Evolutionary conservation across 495 filamentous ascomycete genomes (phyloP), one percentile per base, ranked within the genome.

Genomic region (Parathielavia hyrcaniae): DNA sequence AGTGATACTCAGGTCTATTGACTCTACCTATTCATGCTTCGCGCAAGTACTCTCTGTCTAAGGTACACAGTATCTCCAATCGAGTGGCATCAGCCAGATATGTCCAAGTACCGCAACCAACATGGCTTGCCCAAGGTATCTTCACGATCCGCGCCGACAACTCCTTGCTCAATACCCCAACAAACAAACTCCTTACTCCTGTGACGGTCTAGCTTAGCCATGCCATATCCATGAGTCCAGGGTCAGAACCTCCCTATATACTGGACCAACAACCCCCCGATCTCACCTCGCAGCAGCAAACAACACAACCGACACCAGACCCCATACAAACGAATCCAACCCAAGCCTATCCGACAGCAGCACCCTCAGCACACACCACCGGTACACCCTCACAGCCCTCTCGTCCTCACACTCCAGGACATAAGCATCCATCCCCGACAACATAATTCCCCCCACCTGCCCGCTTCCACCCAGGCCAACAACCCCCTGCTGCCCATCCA

Each of bases 351-450:
- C 72, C 10, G 71, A 70, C 5, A 75, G 44, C 36, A 78, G 69
- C 26, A 75, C 46, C 50, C 62, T 68, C 53, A 71, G 39, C 7
- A 75, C 67, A 22, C 60, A 61, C n/a, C 56, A 35, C 34, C 63
- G 58, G 50, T 77, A 76, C 6, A 35, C 26, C 30, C 11, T 46
- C 61, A 62, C 61, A 14, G 53, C 36, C 54, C 34, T 10, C 11
- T 41, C 43, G 23, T 64, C 60, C 54, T 70, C 71, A 16, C 71
- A 66, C 19, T 59, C 53, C 26, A 73, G 44, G 16, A 76, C 68
- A 49, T 72, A 74, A 23, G 61, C 72, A 53, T 78, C 76, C 72
- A 78, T 75, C 36, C 69, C 62, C 6, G 50, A 52, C 43, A n/a
- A 43, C 47, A n/a, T n/a, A n/a, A n/a, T n/a, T n/a, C n/a, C n/a